Conservation (phyloP, 2,329 filamentous ascomycete species). For the Talaromyces sp. region DNA sequence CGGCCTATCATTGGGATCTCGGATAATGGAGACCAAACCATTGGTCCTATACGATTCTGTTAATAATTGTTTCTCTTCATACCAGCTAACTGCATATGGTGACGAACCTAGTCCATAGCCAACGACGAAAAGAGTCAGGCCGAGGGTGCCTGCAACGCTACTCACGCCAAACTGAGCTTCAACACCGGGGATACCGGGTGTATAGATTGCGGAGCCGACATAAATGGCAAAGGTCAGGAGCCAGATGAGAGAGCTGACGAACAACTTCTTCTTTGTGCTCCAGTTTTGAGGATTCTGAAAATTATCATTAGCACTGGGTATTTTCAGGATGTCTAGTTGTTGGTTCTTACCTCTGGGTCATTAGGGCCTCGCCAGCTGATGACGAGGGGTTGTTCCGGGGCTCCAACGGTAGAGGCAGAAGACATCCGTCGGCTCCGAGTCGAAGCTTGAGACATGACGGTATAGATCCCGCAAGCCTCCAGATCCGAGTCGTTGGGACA, state of each 20-base stretch:
- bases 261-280: conserved; percentile 46
- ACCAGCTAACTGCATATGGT: too few species aligned
- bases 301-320: not conserved
- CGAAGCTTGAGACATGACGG: conserved; percentile 22
- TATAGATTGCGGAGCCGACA: conserved; percentile 56
- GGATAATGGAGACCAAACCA: conserved; percentile 49
- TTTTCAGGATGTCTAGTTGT: not conserved
- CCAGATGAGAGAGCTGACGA: conserved; percentile 52
- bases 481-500: conserved; percentile 12
- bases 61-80: not conserved
- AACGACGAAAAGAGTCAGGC: conserved; percentile 54
- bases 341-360: conserved; percentile 20
- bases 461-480: conserved; percentile 18
- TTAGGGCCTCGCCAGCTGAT: conserved; percentile 21
- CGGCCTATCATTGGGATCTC: conserved; percentile 56
- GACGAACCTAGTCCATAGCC: conserved; percentile 45
- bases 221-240: conserved; percentile 55
- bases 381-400: conserved; percentile 7
- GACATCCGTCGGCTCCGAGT: conserved; percentile 6
- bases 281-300: conserved; percentile 52
- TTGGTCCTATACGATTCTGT: conserved; percentile 39
- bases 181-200: conserved; percentile 47
- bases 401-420: not conserved
- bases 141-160: conserved; percentile 50
- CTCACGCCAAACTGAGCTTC: conserved; percentile 49